Conservation (phyloP, 371 early-diverging fungal genomes). For the Apophysomyces sp. region DNA sequence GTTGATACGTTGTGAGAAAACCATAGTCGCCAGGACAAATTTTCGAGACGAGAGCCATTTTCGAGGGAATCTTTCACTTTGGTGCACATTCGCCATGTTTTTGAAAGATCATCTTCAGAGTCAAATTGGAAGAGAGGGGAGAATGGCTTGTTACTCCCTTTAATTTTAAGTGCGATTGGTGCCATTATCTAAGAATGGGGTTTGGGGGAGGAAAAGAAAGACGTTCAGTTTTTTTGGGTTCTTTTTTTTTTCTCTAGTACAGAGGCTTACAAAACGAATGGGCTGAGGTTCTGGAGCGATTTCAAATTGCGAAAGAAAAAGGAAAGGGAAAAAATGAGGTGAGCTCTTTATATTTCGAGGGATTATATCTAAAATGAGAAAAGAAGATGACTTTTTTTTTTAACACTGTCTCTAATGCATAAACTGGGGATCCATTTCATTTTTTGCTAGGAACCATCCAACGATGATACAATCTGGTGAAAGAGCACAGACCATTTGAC, state of each 20-base stretch:
- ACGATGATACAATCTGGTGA: constrained; percentile 3
- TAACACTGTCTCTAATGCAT: no score
- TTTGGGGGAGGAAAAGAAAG: neutral
- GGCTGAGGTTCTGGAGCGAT: neutral
- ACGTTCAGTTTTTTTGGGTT: neutral
- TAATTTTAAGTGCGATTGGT: constrained; percentile 72
- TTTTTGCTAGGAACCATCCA: neutral
- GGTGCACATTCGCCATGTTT: constrained; percentile 82
- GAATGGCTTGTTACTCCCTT: constrained; percentile 61
- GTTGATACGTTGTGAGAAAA: constrained; percentile 71
- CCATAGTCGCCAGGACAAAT: constrained; percentile 88
- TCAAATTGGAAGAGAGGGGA: constrained; percentile 66
- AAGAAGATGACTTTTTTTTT: neutral
- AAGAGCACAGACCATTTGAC: constrained; percentile 3
- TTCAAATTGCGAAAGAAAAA: neutral
- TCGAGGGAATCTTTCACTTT: constrained; percentile 87
- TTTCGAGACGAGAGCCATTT: constrained; percentile 83
- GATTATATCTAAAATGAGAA: neutral
- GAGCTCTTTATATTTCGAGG: neutral
- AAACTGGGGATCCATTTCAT: neutral
- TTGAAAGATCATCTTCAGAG: constrained; percentile 68
- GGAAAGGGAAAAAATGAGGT: neutral
- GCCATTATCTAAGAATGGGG: constrained; percentile 50
- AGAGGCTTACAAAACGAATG: neutral
- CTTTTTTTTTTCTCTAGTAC: neutral